Evolutionary conservation across 495 filamentous ascomycete species (phyloP).

Genomic region (Xylaria scruposa): DNA sequence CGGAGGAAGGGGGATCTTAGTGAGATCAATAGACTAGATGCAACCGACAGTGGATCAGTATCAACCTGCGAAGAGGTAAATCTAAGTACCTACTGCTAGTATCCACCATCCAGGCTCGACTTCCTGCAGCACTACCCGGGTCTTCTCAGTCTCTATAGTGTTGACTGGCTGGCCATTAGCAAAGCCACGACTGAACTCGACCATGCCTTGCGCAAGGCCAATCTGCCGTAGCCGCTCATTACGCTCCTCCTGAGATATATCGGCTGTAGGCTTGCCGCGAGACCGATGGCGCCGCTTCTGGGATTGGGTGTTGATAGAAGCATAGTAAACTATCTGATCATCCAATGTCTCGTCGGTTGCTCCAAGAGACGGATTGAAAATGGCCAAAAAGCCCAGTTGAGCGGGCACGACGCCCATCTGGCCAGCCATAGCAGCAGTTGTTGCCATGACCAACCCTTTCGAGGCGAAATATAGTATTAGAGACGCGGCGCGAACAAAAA

Average conservation of each 20-base stretch:
- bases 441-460: constrained; percentile 21
- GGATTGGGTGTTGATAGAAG: constrained; percentile 63
- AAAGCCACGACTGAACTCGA: constrained; percentile 90
- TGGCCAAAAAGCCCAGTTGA: constrained; percentile 83
- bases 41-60: constrained; percentile 11
- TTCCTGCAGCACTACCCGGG: constrained; percentile 81
- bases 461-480: neutral
- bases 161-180: constrained; percentile 77
- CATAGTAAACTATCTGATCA: constrained; percentile 93
- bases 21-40: constrained; percentile 74
- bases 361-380: constrained; percentile 94
- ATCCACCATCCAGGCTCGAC: constrained; percentile 91
- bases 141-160: constrained; percentile 88
- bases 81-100: constrained; percentile 67
- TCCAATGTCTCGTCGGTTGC: constrained; percentile 83
- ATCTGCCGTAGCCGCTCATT: constrained; percentile 90
- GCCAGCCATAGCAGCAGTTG: constrained; percentile 25
- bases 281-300: constrained; percentile 42
- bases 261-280: constrained; percentile 47
- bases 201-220: constrained; percentile 97
- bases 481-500: neutral
- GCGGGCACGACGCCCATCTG: constrained; percentile 66
- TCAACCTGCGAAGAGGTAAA: constrained; percentile 8
- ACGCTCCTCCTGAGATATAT: constrained; percentile 62
- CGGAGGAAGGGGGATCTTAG: constrained; percentile 59